Base-by-base conservation (phyloP, 148 eudicot genomes). In the Silene conica region DNA sequence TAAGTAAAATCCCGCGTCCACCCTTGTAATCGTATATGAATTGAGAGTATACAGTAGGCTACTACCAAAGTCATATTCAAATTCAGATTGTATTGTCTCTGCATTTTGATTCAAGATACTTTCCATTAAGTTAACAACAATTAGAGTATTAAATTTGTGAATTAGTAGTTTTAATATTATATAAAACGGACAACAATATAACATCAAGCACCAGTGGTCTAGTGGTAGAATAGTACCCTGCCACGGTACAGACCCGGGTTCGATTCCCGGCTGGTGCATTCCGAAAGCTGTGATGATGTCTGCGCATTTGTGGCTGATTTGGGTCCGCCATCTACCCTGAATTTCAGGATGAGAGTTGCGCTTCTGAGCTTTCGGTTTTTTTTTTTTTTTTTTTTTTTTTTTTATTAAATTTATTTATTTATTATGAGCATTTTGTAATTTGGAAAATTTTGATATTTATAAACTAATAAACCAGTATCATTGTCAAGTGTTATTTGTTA, bases 171-270 rank as follows among this genome's bases (percentile, higher is more conserved):
- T n/a, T n/a, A n/a, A n/a, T n/a, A n/a, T n/a, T n/a, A n/a, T n/a
- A n/a, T n/a, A n/a, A n/a, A n/a, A n/a, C n/a, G n/a, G n/a, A n/a
- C n/a, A n/a, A n/a, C n/a, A n/a, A n/a, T n/a, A n/a, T n/a, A n/a
- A n/a, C n/a, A n/a, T n/a, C n/a, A 26, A 72, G 80, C 85, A 79
- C 80, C 76, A 79, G 85, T 83, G 82, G 85, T 83, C 80, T 83
- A 83, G 82, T 79, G 85, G 85, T 77, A 80, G 86, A 80, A 83
- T 83, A 74, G 86, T 83, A 83, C 83, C 83, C 83, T 76, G 78
- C 80, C 85, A 82, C 82, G 78, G 80, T 79, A 72, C 82, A 79
- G 82, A 80, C 81, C 85, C 81, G 81, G 83, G 85, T 82, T 82
- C 82, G 80, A 82, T 82, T 82, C 80, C 78, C 77, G 82, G 77